Evolutionary conservation across 768 basidiomycete species (phyloP).

Genomic region (Fistulinella prunicolor): DNA sequence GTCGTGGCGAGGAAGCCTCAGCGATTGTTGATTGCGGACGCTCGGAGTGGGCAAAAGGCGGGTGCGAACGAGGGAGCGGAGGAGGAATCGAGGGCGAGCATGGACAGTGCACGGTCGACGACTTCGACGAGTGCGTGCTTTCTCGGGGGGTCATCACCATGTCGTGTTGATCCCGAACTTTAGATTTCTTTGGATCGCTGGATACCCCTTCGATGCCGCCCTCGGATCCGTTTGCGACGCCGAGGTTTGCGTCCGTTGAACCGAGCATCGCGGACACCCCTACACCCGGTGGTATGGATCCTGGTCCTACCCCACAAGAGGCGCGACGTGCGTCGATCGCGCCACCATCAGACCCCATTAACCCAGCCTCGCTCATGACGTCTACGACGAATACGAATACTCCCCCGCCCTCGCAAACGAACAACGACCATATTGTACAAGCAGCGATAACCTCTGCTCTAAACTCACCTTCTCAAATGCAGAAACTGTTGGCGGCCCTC

Average conservation of each 20-base stretch:
- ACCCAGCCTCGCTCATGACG: conserved; percentile 4
- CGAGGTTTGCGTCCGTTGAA: conserved; percentile 29
- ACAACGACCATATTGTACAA: conserved; percentile 48
- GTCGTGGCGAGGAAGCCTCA: conserved; percentile 47
- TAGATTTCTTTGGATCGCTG: conserved; percentile 43
- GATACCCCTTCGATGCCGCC: conserved; percentile 45
- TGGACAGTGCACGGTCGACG: conserved; percentile 25
- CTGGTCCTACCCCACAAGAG: conserved; percentile 12
- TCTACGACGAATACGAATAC: conserved; percentile 13
- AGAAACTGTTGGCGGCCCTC: conserved; percentile 51
- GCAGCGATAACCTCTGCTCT: conserved; percentile 49
- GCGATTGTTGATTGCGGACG: conserved; percentile 68
- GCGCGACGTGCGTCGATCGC: conserved; percentile 13
- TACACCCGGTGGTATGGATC: conserved; percentile 12
- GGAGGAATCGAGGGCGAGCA: conserved; percentile 35
- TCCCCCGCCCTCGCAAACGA: conserved; percentile 15
- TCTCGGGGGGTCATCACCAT: neutral
- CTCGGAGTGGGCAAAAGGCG: conserved; percentile 35
- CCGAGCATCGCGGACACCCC: conserved; percentile 17
- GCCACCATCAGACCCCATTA: conserved; percentile 12
- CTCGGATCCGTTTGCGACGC: conserved; percentile 29
- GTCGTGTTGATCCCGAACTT: neutral
- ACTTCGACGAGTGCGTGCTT: conserved; percentile 10
- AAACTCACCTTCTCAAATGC: conserved; percentile 52
- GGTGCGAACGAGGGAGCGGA: conserved; percentile 39